Evolutionary conservation across 371 early-diverging fungal genomes (phyloP), one percentile per base, ranked within the genome.

Genomic region (Umbelopsis sp.): DNA sequence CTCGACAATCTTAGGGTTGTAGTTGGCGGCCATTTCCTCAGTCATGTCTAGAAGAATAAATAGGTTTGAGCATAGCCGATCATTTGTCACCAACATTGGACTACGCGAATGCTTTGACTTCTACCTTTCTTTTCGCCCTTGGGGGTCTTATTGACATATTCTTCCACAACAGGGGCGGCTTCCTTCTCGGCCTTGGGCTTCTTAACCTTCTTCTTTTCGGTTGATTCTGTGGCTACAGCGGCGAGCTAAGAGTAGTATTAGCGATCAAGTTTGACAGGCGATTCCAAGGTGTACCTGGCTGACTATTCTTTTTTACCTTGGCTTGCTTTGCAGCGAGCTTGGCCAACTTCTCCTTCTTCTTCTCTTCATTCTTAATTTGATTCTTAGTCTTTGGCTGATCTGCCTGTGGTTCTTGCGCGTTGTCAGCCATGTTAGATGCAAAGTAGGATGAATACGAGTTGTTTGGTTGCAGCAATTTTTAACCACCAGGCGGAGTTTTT

Each of bases 1-100:
- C 85, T 99, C 99, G 50, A 99, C 99, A 38, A 91, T 91, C 50
- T 74, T 81, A 18, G 99, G 99, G 75, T 97, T 91, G 78, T 99
- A 99, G 50, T 90, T 81, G 48, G 85, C 80, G 5, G 96, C 92
- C 86, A 96, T 90, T 32, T 92, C 91, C 44, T 84, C 86, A 65
- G 88, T 80, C 86, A 96, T 86, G 74, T 96, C 97, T 87, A 74
- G 32, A n/a, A 68, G 22, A 67, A 52, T 25, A n/a, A 67, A 52
- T 25, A 20, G 6, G 44, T 37, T 29, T 46, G 46, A 46, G 45
- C 48, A 37, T 12, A 50, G 25, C 18, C 11, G 32, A 29, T 25
- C 24, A 46, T 29, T 18, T n/a, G 44, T 25, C 32, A 41, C 9
- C 22, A 22, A 22, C 22, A 22, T 0, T 22, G 0, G 22, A 16